Evolutionary conservation across 352 stramenopile species (phyloP), one percentile per base, ranked within the genome.

Genomic region (Pythium brassicae): DNA sequence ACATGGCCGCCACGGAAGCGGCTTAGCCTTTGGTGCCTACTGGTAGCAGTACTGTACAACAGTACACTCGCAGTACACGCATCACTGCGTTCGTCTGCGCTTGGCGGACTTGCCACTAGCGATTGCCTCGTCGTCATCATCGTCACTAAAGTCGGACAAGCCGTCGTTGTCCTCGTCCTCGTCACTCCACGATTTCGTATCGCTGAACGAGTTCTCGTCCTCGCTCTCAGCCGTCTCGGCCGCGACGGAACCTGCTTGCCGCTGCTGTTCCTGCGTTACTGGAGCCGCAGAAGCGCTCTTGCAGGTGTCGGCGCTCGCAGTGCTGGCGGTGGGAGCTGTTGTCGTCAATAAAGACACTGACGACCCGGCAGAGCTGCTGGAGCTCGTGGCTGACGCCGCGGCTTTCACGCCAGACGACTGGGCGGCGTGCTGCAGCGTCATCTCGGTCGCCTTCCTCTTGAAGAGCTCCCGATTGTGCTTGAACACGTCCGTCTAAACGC

Each of bases 391-490:
- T 25, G n/a, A 23, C 11, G 49, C 20, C 15, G 46, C n/a, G 20
- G 15, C 25, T 14, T n/a, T 50, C 23, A 23, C 25, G 17, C n/a
- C 39, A 22, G 15, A 22, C 44, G 44, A 35, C 44, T 29, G 23
- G 10, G 25, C 17, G 15, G 83, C 79, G 48, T 89, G 71, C 34
- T 84, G 65, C 19, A 29, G 40, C 1, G 83, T 91, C 65, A 89
- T 74, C 47, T 87, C 83, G 10, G 44, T 65, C 12, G 83, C 83
- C 57, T 83, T 89, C 17, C 62, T 57, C 26, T 81, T 85, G 43
- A 91, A 93, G 20, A 88, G 46, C 48, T 83, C 78, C 9, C 77
- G 74, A 29, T 90, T 80, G 63, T 90, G 78, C 66, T 91, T 90
- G 65, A 87, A 93, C 6, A 81, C 61, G 34, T 89, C 80, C 6